Base-by-base conservation (phyloP, 2,329 filamentous ascomycete species). In the Trichoderma polysporum region DNA sequence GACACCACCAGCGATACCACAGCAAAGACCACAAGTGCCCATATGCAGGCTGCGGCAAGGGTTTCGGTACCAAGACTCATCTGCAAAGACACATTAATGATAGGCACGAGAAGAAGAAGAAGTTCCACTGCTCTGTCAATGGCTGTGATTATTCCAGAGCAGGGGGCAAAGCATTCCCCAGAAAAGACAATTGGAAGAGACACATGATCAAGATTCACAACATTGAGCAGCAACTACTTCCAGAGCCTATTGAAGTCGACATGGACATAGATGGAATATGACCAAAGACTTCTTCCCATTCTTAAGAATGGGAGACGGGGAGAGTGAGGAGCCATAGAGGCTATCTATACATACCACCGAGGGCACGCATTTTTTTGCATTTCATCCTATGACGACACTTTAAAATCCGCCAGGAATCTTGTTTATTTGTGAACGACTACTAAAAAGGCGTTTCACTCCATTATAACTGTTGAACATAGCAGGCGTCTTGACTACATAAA, bases 161-260 rank as follows among this genome's bases (percentile, higher is more conserved):
- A 17, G 86, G 86, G 9, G 84, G 85, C 64, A 87, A 86, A 69
- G 84, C 83, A 0, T 88, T 88, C 70, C 85, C 86, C 1, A 78
- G 86, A 62, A 88, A 88, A 72, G 86, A 88, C 71, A 88, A 88
- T 74, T 88, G 86, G 86, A 83, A 85, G 71, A 78, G 86, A 66
- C 86, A 88, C 72, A 88, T 88, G 85, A 78, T 81, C 39, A 88
- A 87, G 74, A 88, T 87, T 70, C 86, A 88, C 70, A 75, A 81
- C 39, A 74, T 82, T 68, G 80, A 82, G 59, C 75, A 78, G 54
- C 70, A 71, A 54, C 67, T 73, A 25, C 75, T 80, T 6, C 81
- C 82, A 1, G 79, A 81, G 17, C 80, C 81, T 19, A 76, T 82
- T 15, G 77, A 81, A 60, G 75, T 76, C 17, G 81, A 82, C 67